These are phyloP conservation scores for Botrytis porri DNA, from an alignment of 2,329 filamentous ascomycete species.

Conservation along the genomic window DNA sequence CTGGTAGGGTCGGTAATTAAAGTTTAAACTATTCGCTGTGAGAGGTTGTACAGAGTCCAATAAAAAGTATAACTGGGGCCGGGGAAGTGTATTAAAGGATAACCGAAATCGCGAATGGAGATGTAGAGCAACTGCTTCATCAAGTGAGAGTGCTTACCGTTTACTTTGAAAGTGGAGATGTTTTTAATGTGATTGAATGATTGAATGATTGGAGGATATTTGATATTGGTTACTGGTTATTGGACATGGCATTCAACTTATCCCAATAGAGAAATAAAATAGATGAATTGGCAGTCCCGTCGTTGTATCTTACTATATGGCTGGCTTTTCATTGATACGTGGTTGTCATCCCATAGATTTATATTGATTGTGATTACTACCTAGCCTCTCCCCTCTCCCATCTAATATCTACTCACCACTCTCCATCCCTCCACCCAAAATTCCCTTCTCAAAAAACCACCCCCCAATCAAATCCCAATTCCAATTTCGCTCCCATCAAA, in stretches of 20 bases:
- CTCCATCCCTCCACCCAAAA: not conserved
- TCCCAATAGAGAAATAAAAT: not conserved
- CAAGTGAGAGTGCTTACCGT: not conserved
- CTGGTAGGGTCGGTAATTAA: not conserved
- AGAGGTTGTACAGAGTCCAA: not conserved
- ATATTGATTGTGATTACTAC: not conserved
- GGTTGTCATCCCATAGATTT: not conserved
- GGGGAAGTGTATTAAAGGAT: not conserved
- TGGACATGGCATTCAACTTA: not conserved
- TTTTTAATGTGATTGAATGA: not conserved
- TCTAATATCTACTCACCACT: not conserved
- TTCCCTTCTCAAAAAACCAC: not conserved
- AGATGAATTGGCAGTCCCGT: not conserved
- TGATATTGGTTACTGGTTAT: not conserved
- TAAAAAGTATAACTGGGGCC: not conserved
- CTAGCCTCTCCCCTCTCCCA: not conserved
- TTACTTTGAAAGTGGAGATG: not conserved
- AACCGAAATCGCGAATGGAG: slow-evolving; percentile 8
- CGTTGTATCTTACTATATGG: not conserved
- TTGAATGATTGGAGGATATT: not conserved
- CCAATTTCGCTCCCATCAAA: not conserved
- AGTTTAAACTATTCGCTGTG: not conserved
- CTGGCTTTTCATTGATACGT: not conserved
- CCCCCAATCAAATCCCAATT: not conserved
- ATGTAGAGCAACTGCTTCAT: not conserved